These are phyloP conservation scores for Mucor velutinosus DNA, from an alignment of 371 early-diverging fungal genomes.

Conservation along the genomic window DNA sequence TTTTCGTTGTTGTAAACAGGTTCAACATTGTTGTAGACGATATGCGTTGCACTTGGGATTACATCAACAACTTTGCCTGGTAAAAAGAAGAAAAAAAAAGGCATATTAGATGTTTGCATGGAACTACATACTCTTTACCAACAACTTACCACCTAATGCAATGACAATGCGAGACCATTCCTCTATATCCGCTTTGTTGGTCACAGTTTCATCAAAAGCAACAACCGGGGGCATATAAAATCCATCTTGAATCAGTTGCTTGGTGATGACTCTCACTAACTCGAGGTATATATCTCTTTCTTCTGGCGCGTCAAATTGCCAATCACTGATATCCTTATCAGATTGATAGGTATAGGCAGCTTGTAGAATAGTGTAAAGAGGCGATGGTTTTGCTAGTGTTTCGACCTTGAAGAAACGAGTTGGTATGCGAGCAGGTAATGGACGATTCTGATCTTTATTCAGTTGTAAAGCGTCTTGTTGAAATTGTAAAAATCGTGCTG, in stretches of 20 bases:
- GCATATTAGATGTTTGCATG: neutral
- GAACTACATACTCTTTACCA: neutral
- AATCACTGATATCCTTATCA: constrained; percentile 51
- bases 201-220: constrained; percentile 53
- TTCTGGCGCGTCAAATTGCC: constrained; percentile 58
- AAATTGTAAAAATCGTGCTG: constrained; percentile 59
- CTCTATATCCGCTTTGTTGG: constrained; percentile 38
- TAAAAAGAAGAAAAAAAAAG: constrained; percentile 6
- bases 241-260: constrained; percentile 39
- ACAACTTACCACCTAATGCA: constrained; percentile 53
- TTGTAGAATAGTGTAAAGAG: constrained; percentile 53
- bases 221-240: constrained; percentile 43
- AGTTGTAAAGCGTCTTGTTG: constrained; percentile 53
- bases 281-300: constrained; percentile 43
- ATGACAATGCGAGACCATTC: constrained; percentile 40
- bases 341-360: constrained; percentile 59
- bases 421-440: constrained; percentile 54
- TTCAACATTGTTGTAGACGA: constrained; percentile 40
- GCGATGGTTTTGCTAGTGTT: constrained; percentile 33
- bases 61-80: constrained; percentile 44
- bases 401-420: constrained; percentile 56
- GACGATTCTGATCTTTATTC: constrained; percentile 16
- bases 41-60: constrained; percentile 59
- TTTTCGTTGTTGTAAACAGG: constrained; percentile 25
- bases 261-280: constrained; percentile 45